Percentiles rank a stretch among this genome's conserved stretches.
Evolutionary conservation across 2,329 filamentous ascomycete genomes (phyloP).

Genomic region (Akanthomyces lecanii): DNA sequence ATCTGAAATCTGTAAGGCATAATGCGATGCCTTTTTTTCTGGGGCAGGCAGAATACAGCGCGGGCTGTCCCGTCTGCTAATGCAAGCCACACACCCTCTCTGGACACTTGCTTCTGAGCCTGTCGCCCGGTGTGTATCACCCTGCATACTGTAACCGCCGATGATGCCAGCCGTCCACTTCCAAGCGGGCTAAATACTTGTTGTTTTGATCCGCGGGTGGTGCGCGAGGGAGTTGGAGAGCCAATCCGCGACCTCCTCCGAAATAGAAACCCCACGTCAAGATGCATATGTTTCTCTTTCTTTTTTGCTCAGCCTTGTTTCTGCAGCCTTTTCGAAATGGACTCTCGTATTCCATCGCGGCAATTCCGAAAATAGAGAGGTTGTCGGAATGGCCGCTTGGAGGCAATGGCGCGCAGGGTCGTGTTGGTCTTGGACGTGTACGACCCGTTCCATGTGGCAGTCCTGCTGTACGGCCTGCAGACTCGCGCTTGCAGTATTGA

Average conservation of each 20-base stretch:
- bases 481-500: neutral
- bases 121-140: neutral
- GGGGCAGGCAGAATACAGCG: neutral
- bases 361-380: neutral
- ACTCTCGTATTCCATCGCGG: neutral
- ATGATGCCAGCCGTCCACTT: neutral
- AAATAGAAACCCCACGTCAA: neutral
- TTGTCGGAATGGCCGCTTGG: neutral
- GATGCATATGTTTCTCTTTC: neutral
- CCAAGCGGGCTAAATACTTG: no score
- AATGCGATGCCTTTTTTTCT: neutral
- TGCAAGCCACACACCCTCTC: neutral
- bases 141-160: constrained; percentile 11
- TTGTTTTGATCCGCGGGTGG: neutral
- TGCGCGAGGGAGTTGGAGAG: no score
- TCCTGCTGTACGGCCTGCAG: neutral
- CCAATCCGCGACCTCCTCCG: neutral
- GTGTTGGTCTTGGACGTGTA: neutral
- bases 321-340: neutral
- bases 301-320: neutral
- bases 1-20: neutral
- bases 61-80: neutral
- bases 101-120: neutral
- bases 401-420: neutral
- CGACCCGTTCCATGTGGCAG: constrained; percentile 4